Conservation (phyloP, 306 rosid species). For the Ammopiptanthus mongolicus region DNA sequence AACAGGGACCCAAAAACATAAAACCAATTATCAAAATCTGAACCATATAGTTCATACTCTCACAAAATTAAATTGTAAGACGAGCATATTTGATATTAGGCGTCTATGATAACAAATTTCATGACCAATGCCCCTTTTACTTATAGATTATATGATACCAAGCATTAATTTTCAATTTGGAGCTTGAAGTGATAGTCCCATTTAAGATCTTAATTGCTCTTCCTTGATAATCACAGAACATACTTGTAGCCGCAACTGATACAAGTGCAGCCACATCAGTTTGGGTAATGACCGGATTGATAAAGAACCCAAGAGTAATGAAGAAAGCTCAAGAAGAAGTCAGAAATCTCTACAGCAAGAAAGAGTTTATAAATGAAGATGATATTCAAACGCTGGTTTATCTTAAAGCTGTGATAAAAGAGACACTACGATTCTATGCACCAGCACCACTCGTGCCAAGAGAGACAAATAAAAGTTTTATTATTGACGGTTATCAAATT, state of each 20-base stretch:
- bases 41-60: neutral
- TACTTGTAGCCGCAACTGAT: neutral
- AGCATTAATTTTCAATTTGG: no score
- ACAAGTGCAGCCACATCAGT: neutral
- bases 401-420: conserved; percentile 12
- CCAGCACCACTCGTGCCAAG: neutral
- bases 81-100: neutral
- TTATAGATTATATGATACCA: no score
- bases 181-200: neutral
- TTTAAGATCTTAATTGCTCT: neutral
- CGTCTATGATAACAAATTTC: neutral
- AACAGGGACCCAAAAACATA: neutral
- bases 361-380: neutral
- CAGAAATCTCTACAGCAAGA: neutral
- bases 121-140: neutral
- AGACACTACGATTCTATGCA: neutral
- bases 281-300: conserved; percentile 1
- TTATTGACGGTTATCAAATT: neutral
- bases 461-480: neutral
- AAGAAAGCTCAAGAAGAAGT: conserved; percentile 1
- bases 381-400: neutral
- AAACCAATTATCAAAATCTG: neutral
- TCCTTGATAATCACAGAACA: neutral
- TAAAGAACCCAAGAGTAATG: conserved; percentile 1
- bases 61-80: neutral